Percentiles rank a stretch among this genome's conserved stretches.
phyloP scores from a whole-genome alignment of 148 eudicot species.

The Rhododendron williamsianum region DNA sequence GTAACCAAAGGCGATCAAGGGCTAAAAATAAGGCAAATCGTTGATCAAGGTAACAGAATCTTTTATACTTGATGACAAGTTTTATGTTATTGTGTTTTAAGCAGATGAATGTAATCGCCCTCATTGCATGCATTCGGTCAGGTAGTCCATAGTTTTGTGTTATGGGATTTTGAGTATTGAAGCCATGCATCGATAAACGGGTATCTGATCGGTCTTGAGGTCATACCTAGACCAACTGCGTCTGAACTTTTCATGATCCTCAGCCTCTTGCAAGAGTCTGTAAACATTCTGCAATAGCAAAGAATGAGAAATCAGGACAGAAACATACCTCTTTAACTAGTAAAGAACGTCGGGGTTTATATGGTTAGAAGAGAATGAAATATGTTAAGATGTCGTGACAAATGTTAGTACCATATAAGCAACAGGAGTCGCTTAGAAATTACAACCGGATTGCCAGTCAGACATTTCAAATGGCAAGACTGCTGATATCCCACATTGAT shows the following conservation, averaged over 20 bases:
- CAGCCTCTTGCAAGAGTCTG: constrained; percentile 23
- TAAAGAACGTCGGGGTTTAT: background rate
- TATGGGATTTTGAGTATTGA: background rate
- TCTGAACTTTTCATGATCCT: constrained; percentile 33
- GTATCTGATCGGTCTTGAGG: background rate
- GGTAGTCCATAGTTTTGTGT: background rate
- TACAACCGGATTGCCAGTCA: background rate
- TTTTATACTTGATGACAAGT: background rate
- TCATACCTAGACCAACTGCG: constrained; percentile 27
- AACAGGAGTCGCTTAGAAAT: background rate
- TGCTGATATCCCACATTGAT: background rate
- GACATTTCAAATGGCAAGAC: background rate
- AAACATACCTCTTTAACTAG: background rate
- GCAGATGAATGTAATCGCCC: background rate
- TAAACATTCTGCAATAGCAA: constrained; percentile 23
- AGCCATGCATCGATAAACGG: background rate
- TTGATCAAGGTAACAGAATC: background rate
- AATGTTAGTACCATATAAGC: background rate
- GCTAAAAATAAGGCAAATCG: background rate
- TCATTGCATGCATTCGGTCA: background rate
- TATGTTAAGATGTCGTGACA: background rate
- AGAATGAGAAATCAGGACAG: background rate
- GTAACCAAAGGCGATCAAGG: background rate
- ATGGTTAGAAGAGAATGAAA: background rate
- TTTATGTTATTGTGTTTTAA: background rate